phyloP scores from a whole-genome alignment of 345 rosid genomes.

The Durio zibethinus region DNA sequence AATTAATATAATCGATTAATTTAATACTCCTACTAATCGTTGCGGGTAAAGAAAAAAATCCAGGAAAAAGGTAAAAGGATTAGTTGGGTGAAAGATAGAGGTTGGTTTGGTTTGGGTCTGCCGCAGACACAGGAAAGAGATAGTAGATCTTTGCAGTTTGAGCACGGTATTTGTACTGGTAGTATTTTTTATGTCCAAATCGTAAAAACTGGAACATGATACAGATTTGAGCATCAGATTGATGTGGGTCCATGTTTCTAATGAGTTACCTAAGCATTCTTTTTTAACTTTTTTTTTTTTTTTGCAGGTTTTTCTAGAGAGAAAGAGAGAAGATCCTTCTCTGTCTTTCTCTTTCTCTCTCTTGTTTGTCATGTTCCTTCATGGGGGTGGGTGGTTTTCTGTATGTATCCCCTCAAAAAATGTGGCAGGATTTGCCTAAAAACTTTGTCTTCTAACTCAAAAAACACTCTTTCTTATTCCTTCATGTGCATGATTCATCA shows the following conservation, averaged over 20 bases:
- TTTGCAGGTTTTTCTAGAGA: background rate
- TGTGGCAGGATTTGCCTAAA: conserved; percentile 16
- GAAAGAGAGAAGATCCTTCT: background rate
- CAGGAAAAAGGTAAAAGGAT: background rate
- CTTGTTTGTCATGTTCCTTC: conserved; percentile 22
- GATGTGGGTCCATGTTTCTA: conserved; percentile 17
- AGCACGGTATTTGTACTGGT: background rate
- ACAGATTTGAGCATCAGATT: conserved; percentile 12
- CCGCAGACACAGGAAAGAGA: background rate
- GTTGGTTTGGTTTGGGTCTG: background rate
- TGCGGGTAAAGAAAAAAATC: background rate
- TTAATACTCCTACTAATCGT: too few species aligned
- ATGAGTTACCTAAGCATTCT: background rate
- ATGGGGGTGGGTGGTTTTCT: conserved; percentile 20
- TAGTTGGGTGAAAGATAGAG: background rate
- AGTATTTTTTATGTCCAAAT: background rate
- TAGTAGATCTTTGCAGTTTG: background rate
- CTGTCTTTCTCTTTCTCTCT: conserved; percentile 11
- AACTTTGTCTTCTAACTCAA: conserved; percentile 18
- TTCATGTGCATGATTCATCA: conserved; percentile 6
- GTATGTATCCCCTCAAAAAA: conserved; percentile 10
- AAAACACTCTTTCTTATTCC: conserved; percentile 4
- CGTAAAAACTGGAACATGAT: background rate
- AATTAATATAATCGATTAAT: too few species aligned
- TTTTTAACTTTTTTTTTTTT: background rate